phyloP scores from a whole-genome alignment of 495 filamentous ascomycete genomes.

The Glarea lozoyensis region DNA sequence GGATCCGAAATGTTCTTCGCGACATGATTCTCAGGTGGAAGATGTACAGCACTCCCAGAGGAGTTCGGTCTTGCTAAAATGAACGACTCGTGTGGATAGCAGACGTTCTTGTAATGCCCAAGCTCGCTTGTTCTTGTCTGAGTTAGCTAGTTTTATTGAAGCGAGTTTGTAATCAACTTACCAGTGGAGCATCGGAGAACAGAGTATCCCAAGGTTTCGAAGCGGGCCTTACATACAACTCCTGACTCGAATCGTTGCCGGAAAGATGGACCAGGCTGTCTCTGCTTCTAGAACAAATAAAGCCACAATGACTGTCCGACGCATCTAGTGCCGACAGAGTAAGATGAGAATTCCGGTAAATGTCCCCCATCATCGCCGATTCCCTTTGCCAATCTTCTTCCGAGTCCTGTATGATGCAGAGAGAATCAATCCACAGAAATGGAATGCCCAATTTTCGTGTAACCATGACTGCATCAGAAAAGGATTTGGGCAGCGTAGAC shows the following conservation, averaged over 20 bases:
- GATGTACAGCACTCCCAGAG: background rate
- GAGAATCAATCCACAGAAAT: conserved; percentile 7
- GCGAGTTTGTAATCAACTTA: too few relatives aligned
- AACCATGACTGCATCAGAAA: conserved; percentile 4
- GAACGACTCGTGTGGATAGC: conserved; percentile 3
- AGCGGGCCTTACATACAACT: background rate
- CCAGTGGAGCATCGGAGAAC: too few relatives aligned
- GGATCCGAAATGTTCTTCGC: background rate
- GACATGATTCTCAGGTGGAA: background rate
- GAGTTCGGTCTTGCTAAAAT: conserved; percentile 1
- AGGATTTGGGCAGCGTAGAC: background rate
- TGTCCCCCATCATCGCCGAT: conserved; percentile 9
- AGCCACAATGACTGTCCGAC: background rate
- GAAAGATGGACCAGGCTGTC: background rate
- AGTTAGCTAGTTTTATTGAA: too few relatives aligned
- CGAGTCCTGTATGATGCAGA: too few relatives aligned
- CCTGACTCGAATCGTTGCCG: background rate
- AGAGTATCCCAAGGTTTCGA: background rate
- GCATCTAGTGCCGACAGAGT: conserved; percentile 9
- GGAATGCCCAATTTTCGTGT: conserved; percentile 1
- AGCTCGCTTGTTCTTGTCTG: conserved; percentile 7
- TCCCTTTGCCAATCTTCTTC: conserved; percentile 7
- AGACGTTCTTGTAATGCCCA: conserved; percentile 9
- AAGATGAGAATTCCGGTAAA: conserved; percentile 3
- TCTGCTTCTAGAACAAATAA: background rate